Base-by-base conservation (phyloP, 2,329 filamentous ascomycete species). In the Akanthomyces uredinophilus region DNA sequence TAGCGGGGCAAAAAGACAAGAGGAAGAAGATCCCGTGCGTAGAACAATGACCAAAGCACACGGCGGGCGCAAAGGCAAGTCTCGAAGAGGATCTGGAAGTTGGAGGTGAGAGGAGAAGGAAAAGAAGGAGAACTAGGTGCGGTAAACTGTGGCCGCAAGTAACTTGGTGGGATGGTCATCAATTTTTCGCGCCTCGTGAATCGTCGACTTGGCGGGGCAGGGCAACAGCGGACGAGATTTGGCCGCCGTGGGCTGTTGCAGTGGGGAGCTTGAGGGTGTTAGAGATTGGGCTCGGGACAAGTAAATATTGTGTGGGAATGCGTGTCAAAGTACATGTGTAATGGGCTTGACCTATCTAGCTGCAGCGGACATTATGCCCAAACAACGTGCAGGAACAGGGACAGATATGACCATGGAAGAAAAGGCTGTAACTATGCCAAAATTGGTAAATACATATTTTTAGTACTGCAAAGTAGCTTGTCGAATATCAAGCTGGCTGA, bases 101-200 rank as follows among this genome's bases (percentile, higher is more conserved):
- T 47, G 55, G 18, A 52, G 63, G 32, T 18, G 41, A 41, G 20
- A 53, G 53, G 39, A 58, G 54, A 51, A 63, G 56, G 49, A 46
- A 46, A 46, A 53, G 41, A 39, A 60, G 49, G 39, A 55, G 49
- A 66, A 63, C 51, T 56, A 66, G 62, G 66, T 65, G 52, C 64
- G 65, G 56, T 63, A 65, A 62, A 65, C 69, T 68, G 61, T 60
- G 50, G 50, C 61, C 29, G 51, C 49, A 18, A 59, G 51, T 61
- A 50, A n/a, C n/a, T n/a, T n/a, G n/a, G 32, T 61, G 59, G 51
- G 66, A 67, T 72, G 72, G 74, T 76, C 74, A 76, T 73, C 74
- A 72, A 71, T 74, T 75, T 76, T 75, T 74, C 70, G 64, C 63
- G 70, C 62, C 57, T 68, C 72, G 69, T 77, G 74, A 76, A 74